Evolutionary conservation across 73 alveolate genomes (phyloP).

Genomic region (Uronychia binucleata): DNA sequence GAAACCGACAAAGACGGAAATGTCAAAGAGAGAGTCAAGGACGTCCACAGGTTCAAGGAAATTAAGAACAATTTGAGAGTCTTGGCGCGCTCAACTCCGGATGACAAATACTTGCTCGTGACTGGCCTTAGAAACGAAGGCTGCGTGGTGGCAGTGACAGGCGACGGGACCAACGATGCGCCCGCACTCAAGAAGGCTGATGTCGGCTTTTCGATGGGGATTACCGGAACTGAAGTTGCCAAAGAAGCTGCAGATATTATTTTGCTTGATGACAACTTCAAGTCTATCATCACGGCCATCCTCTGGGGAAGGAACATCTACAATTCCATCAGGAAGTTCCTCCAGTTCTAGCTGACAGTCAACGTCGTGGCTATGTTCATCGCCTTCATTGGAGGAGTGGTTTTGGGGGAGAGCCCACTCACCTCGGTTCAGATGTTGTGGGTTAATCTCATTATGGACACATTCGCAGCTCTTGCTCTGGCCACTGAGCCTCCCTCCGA

Average conservation of each 20-base stretch:
- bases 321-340: slow-evolving; percentile 87
- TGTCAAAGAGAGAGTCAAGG: slow-evolving; percentile 30
- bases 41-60: slow-evolving; percentile 80
- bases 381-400: slow-evolving; percentile 90
- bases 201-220: slow-evolving; percentile 96
- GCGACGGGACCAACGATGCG: slow-evolving; percentile 98
- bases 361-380: slow-evolving; percentile 92
- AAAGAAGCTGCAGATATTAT: slow-evolving; percentile 98
- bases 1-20: slow-evolving; percentile 54
- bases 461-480: slow-evolving; percentile 95
- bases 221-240: slow-evolving; percentile 98
- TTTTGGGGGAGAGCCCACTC: slow-evolving; percentile 88
- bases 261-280: slow-evolving; percentile 95
- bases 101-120: slow-evolving; percentile 58
- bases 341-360: slow-evolving; percentile 91
- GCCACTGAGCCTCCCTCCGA: slow-evolving; percentile 97
- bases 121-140: slow-evolving; percentile 59
- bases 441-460: slow-evolving; percentile 97
- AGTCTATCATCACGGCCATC: slow-evolving; percentile 92
- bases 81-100: slow-evolving; percentile 64
- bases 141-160: slow-evolving; percentile 84
- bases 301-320: slow-evolving; percentile 97
- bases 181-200: slow-evolving; percentile 94
- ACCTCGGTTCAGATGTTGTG: slow-evolving; percentile 95
- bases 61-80: slow-evolving; percentile 83